Evolutionary conservation across 75 land plant species (phyloP).

Genomic region (Chamaecyparis obtusa): DNA sequence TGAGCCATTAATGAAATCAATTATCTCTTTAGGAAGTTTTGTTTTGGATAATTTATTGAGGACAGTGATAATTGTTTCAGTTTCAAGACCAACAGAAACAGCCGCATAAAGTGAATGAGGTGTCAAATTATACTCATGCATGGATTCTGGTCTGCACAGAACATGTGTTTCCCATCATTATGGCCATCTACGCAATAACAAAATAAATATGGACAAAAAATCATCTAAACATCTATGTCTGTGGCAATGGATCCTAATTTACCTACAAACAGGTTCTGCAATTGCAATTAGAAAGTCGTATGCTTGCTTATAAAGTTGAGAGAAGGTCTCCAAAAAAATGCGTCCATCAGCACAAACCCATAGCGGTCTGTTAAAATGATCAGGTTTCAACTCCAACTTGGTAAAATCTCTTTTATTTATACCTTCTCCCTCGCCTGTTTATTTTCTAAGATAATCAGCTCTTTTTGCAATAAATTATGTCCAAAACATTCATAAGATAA

Average conservation of each 20-base stretch:
- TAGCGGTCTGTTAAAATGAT: constrained; percentile 86
- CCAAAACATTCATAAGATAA: constrained; percentile 14
- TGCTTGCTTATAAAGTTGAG: constrained; percentile 91
- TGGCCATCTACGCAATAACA: neutral
- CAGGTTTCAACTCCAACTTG: constrained; percentile 86
- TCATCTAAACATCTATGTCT: neutral
- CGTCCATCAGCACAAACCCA: constrained; percentile 99
- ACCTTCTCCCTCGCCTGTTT: constrained; percentile 39
- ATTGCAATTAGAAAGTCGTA: constrained; percentile 98
- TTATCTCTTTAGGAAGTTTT: constrained; percentile 86
- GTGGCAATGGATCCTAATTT: neutral
- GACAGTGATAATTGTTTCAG: constrained; percentile 87
- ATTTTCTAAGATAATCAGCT: neutral
- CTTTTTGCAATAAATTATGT: constrained; percentile 10
- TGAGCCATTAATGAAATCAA: constrained; percentile 87
- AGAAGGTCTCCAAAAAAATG: constrained; percentile 92
- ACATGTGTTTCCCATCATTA: neutral
- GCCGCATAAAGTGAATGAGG: constrained; percentile 98
- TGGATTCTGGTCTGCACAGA: constrained; percentile 79
- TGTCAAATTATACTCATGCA: constrained; percentile 97
- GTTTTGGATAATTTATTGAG: constrained; percentile 89
- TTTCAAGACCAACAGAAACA: constrained; percentile 98
- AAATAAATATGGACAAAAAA: neutral
- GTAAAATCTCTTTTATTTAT: constrained; percentile 77
- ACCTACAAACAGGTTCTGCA: constrained; percentile 99